Percentiles rank a stretch among this genome's conserved stretches.
These are phyloP conservation scores for Rosellinia necatrix DNA, from an alignment of 2,329 filamentous ascomycete species.

Conservation along the genomic window DNA sequence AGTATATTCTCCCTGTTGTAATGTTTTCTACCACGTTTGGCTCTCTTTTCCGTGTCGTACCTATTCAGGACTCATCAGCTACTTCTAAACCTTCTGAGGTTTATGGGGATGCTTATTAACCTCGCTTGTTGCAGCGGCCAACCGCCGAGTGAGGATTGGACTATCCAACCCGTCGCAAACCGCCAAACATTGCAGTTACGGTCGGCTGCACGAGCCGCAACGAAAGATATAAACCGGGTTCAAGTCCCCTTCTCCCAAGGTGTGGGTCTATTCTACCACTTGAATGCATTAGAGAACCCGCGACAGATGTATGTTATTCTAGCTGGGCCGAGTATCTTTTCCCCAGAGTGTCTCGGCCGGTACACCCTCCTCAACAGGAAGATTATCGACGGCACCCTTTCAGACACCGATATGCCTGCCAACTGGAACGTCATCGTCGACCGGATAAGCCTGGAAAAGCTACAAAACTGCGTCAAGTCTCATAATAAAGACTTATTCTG, in stretches of 20 bases:
- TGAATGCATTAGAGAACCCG: neutral
- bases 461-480: neutral
- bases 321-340: slow-evolving; percentile 1
- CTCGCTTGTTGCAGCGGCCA: neutral
- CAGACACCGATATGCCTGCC: neutral
- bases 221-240: neutral
- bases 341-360: neutral
- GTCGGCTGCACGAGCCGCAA: neutral
- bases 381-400: neutral
- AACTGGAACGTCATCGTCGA: slow-evolving; percentile 4
- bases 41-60: too few relatives aligned
- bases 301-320: neutral
- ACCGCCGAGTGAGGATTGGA: neutral
- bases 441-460: neutral
- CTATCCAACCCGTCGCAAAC: neutral
- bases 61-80: neutral
- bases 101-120: too few relatives aligned
- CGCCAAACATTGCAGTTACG: neutral
- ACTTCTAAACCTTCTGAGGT: too few relatives aligned
- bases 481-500: neutral
- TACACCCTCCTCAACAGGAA: neutral
- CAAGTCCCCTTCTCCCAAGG: neutral
- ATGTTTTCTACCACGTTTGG: neutral
- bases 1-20: neutral
- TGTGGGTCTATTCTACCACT: neutral